A percentile compares a stretch with the other conserved stretches of the same genome.
Evolutionary conservation across 768 basidiomycete species (phyloP).

Genomic region (Suillus hirtellus): DNA sequence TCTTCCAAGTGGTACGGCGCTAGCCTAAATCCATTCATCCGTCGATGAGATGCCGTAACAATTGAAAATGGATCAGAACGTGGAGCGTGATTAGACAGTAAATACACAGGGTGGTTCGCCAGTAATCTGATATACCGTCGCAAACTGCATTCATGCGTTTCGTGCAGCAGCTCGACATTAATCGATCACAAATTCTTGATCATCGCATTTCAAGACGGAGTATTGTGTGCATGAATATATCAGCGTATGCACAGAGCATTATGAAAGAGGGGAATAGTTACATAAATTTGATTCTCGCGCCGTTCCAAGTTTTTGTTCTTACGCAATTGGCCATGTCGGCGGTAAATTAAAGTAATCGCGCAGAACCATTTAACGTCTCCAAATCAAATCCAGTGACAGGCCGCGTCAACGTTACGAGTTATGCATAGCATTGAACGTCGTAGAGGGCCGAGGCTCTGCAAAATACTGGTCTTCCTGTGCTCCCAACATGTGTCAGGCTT

Average conservation of each 20-base stretch:
- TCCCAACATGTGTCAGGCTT: too few species aligned
- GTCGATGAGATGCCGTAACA: neutral
- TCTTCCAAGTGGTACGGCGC: neutral
- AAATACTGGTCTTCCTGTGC: neutral
- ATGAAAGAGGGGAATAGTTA: neutral
- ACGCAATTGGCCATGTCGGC: neutral
- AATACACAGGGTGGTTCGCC: neutral
- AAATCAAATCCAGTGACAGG: neutral
- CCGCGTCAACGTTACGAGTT: neutral
- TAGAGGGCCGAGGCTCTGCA: neutral
- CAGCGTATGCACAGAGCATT: neutral
- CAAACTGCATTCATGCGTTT: neutral
- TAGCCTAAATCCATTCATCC: neutral
- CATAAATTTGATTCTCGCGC: neutral
- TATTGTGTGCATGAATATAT: neutral
- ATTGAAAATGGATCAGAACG: neutral
- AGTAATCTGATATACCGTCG: neutral
- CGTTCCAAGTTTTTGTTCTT: neutral
- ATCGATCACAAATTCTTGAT: too few species aligned
- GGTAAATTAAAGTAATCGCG: neutral
- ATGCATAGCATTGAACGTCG: neutral
- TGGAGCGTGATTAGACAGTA: neutral
- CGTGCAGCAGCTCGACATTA: neutral
- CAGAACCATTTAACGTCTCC: neutral
- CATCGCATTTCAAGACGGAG: neutral